Evolutionary conservation across 371 early-diverging fungal genomes (phyloP), one percentile per base, ranked within the genome.

Genomic region (Scutellospora calospora): DNA sequence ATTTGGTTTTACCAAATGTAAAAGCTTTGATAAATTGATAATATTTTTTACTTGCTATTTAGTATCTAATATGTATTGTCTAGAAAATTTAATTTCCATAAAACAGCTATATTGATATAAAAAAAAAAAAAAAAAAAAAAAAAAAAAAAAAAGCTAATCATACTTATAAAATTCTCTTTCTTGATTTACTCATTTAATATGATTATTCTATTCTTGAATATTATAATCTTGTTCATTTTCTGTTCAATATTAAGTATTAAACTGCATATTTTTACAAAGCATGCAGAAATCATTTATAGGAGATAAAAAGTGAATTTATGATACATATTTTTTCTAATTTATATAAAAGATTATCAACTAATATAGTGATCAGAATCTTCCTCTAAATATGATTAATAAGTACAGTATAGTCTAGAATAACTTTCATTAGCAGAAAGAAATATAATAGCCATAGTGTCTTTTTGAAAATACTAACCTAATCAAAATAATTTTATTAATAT

Each of bases 151-250:
- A 49, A 49, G 16, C 49, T 4, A 49, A 49, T 49, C 49, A 59
- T 59, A 59, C 59, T 27, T 22, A 59, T 59, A 59, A 59, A 25
- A 59, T 59, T 59, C 60, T 59, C 27, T 59, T 59, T 59, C 60
- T 59, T 59, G 22, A 25, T 29, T 29, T 20, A 1, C 60, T 9
- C 16, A 59, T 59, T 59, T 12, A 59, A 25, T 25, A 59, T 59
- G 60, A 59, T 59, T 25, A 59, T 59, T 59, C 9, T 9, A 59
- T 59, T 59, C 27, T 25, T 9, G 27, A 25, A 59, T 22, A 59
- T 49, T 59, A 22, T 59, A 59, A 59, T 59, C 29, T 14, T 3
- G 8, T 59, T 59, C 9, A 22, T 27, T 59, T 59, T 59, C 27
- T 27, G 8, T 25, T 1, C 60, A 59, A 59, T 59, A 59, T 59